Evolutionary conservation across 2,329 filamentous ascomycete species (phyloP).

Genomic region (Fusarium sp.): DNA sequence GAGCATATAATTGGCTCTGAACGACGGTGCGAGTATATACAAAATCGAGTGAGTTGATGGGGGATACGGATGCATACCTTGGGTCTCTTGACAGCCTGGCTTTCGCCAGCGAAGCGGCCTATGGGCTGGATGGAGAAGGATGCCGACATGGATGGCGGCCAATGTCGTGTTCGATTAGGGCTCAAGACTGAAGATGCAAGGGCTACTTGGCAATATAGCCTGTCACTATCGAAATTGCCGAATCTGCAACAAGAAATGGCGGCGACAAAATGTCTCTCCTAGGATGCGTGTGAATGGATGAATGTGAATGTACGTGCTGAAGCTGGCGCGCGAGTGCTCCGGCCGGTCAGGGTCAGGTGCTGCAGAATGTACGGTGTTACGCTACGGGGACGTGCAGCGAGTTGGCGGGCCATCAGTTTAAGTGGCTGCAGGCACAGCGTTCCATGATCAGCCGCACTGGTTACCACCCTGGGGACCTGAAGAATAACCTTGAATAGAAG

Average conservation of each 20-base stretch:
- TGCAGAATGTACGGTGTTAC: neutral
- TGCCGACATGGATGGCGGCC: conserved; percentile 46
- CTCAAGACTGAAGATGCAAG: neutral
- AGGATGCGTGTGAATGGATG: neutral
- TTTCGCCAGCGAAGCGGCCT: conserved; percentile 73
- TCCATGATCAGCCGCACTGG: neutral
- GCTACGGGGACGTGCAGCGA: conserved; percentile 1
- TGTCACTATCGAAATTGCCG: neutral
- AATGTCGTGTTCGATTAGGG: neutral
- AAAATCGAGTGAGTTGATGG: neutral
- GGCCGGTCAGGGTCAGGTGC: conserved; percentile 9
- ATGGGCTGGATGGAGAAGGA: conserved; percentile 77
- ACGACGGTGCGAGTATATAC: neutral
- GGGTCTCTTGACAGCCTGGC: conserved; percentile 79
- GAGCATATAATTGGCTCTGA: neutral
- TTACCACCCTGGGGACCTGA: neutral
- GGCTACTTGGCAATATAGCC: neutral
- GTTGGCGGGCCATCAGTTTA: neutral
- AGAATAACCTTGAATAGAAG: neutral
- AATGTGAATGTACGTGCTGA: neutral
- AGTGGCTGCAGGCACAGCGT: neutral
- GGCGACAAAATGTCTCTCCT: neutral
- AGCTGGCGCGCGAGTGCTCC: neutral
- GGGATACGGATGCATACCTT: conserved; percentile 64
- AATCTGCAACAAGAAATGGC: neutral